A percentile compares a stretch with the other conserved stretches of the same genome.
Conservation (phyloP, 192 early-diverging fungal species). For the Podila epigama region DNA sequence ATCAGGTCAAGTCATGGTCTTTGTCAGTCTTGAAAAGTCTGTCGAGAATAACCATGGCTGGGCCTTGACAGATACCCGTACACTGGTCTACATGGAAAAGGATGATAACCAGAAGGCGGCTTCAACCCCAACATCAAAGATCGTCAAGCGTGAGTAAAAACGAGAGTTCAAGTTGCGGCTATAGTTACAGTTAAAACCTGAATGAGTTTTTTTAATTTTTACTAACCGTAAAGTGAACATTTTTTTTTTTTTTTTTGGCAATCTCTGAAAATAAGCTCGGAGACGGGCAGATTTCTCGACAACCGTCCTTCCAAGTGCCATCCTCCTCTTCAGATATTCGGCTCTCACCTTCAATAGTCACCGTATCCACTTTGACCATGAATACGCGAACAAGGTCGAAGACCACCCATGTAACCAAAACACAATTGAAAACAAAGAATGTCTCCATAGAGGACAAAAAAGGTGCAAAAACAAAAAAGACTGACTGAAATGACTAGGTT, state of each 20-base stretch:
- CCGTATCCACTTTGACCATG: constrained; percentile 85
- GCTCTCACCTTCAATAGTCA: constrained; percentile 92
- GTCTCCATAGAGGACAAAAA: no score
- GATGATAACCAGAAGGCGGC: constrained; percentile 9
- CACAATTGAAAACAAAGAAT: background rate
- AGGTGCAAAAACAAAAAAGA: no score
- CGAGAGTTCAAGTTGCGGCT: no score
- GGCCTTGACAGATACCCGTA: constrained; percentile 70
- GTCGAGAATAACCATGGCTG: constrained; percentile 67
- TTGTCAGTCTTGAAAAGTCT: constrained; percentile 73
- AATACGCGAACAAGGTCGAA: constrained; percentile 73
- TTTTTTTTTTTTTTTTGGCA: background rate
- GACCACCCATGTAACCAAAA: constrained; percentile 62
- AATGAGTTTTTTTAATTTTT: background rate
- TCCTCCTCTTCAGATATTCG: constrained; percentile 86
- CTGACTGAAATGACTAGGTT: no score
- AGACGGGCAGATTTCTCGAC: constrained; percentile 67
- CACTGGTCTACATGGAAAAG: constrained; percentile 70
- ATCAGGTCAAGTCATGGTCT: constrained; percentile 62
- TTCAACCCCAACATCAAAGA: constrained; percentile 5
- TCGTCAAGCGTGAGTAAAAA: constrained; percentile 39
- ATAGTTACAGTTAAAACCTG: no score
- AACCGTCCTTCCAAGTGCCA: constrained; percentile 65
- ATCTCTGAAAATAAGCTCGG: constrained; percentile 31
- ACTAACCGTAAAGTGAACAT: background rate